Conservation (phyloP, 371 early-diverging fungal species). For the Mortierella sp. region DNA sequence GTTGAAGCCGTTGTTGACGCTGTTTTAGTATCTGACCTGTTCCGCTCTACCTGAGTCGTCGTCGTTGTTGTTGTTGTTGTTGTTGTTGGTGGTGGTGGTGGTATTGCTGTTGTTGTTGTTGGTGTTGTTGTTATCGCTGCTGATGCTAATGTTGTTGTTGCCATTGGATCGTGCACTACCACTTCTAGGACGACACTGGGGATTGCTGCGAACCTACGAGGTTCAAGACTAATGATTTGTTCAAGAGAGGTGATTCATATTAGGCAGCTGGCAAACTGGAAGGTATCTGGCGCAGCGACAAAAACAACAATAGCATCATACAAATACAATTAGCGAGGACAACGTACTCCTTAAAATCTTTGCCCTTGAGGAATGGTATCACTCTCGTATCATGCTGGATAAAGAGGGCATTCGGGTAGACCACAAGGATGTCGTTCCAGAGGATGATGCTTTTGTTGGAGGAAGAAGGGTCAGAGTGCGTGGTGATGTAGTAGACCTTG, state of each 20-base stretch:
- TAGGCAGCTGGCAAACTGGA: neutral
- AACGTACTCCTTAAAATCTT: neutral
- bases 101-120: too few relatives aligned
- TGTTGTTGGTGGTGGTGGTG: too few relatives aligned
- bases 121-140: too few relatives aligned
- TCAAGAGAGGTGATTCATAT: neutral
- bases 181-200: neutral
- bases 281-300: neutral
- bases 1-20: neutral
- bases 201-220: neutral
- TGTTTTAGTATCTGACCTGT: neutral
- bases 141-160: neutral
- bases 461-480: neutral
- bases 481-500: neutral
- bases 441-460: neutral
- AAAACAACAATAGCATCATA: neutral
- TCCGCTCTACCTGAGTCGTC: neutral
- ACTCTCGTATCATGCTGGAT: neutral
- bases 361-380: constrained; percentile 7
- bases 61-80: neutral
- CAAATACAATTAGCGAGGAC: too few relatives aligned
- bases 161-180: neutral
- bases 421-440: constrained; percentile 4
- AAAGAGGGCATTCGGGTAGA: constrained; percentile 6
- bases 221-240: neutral